Evolutionary conservation across 495 filamentous ascomycete species (phyloP), one percentile per base, ranked within the genome.

Genomic region (Talaromyces stipitatus): DNA sequence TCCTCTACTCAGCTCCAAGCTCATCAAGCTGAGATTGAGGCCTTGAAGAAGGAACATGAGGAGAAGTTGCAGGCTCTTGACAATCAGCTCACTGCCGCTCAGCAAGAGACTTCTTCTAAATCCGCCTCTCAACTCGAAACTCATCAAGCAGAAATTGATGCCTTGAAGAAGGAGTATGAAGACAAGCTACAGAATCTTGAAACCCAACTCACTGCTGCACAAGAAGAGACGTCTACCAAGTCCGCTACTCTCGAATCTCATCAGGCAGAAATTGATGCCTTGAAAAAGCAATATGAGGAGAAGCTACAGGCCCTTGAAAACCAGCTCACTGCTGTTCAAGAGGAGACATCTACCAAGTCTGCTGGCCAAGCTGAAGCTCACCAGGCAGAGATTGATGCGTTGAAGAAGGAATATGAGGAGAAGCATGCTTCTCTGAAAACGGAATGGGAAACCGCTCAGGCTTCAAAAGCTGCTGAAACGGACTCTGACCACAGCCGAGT

Each of bases 401-500:
- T 77, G 41, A 70, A 72, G 38, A 64, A 69, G 52, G 58, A 67
- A 41, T 69, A 69, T 41, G 69, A 71, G 23, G 66, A 74, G 30
- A 65, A 65, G 23, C 66, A 69, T 47, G 54, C 62, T 24, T 64
- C 68, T 46, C 51, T 75, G 56, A 67, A 65, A 47, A 65, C 62
- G 33, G 72, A 78, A 38, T 60, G 71, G 28, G 68, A 75, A 47
- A 61, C 62, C 10, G 53, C 60, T 8, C 64, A 69, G 26, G 45
- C 55, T 27, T 69, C 72, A 11, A 71, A 69, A 61, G 55, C 68
- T 18, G 62, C 72, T 12, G 66, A 75, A 26, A 62, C 64, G n/a
- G 73, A 77, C 54, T 66, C 67, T 10, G 73, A 77, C 56, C 74
- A 78, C 50, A 69, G 62, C 56, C 70, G 64, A 50, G 74, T 70